A percentile compares a stretch with the other conserved stretches of the same genome.
Evolutionary conservation across 179 eudicot genomes (phyloP).

Genomic region (Heliamphora pulchella): DNA sequence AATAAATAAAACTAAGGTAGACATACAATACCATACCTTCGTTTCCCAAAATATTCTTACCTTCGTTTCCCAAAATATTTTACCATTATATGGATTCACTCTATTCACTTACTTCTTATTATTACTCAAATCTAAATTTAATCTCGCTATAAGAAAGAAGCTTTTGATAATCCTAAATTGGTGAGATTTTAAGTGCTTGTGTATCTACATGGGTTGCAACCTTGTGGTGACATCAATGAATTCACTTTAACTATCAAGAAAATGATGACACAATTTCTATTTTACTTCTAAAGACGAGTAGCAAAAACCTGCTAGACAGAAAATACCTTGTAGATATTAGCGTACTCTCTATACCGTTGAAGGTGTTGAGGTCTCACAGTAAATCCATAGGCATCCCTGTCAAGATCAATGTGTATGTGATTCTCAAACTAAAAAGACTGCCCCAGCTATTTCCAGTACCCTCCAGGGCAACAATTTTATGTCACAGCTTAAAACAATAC

Average conservation of each 20-base stretch:
- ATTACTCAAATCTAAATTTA: background rate
- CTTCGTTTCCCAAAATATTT: background rate
- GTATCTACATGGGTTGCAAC: background rate
- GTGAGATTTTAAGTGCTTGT: background rate
- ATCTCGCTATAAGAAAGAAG: background rate
- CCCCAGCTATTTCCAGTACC: background rate
- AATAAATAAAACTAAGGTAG: constrained; percentile 2
- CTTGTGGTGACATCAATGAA: background rate
- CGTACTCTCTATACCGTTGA: constrained; percentile 91
- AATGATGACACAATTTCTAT: background rate
- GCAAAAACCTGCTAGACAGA: background rate
- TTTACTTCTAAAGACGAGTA: background rate
- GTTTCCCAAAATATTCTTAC: too few species aligned
- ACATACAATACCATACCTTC: background rate
- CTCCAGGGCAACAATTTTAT: background rate
- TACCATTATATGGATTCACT: background rate
- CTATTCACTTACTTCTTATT: background rate
- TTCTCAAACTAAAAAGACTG: constrained; percentile 5
- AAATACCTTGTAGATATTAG: constrained; percentile 80
- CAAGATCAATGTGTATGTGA: constrained; percentile 1
- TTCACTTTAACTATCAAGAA: background rate
- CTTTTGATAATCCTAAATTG: background rate
- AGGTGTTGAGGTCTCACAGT: constrained; percentile 96
- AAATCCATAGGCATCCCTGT: constrained; percentile 98
- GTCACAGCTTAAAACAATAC: background rate